Conservation (phyloP, 2,329 filamentous ascomycete genomes). For the Canariomyces notabilis region DNA sequence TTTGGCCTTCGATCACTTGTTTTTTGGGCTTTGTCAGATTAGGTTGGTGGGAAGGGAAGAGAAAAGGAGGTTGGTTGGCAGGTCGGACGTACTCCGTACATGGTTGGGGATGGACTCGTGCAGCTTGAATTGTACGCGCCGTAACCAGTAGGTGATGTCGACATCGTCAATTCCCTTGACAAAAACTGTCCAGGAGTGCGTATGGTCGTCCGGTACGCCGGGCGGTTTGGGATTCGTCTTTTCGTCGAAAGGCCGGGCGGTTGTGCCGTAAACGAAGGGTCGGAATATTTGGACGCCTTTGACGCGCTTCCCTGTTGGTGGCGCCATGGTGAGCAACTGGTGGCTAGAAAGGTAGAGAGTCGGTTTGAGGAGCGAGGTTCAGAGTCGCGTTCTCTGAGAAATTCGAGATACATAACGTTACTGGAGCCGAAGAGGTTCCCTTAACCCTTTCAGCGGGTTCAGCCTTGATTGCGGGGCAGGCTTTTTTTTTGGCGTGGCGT, state of each 20-base stretch:
- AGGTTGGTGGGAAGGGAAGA: neutral
- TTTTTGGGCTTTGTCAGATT: neutral
- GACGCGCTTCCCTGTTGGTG: constrained; percentile 57
- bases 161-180: constrained; percentile 85
- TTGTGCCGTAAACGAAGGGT: constrained; percentile 70
- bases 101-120: constrained; percentile 95
- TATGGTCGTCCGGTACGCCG: constrained; percentile 81
- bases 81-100: constrained; percentile 58
- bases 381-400: neutral
- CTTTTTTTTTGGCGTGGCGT: neutral
- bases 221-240: constrained; percentile 71
- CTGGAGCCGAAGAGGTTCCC: too few species aligned
- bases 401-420: neutral
- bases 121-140: constrained; percentile 95
- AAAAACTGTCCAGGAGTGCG: constrained; percentile 94
- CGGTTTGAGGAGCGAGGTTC: constrained; percentile 1
- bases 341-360: constrained; percentile 7
- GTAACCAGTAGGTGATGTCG: constrained; percentile 91
- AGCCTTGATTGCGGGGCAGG: constrained; percentile 21
- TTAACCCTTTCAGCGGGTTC: constrained; percentile 1
- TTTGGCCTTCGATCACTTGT: constrained; percentile 64
- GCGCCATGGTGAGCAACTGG: constrained; percentile 45
- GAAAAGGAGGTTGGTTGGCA: neutral
- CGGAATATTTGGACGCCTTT: constrained; percentile 61
- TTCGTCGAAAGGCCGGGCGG: constrained; percentile 74